A percentile compares a stretch with the other conserved stretches of the same genome.
Evolutionary conservation across 2,329 filamentous ascomycete species (phyloP).

Genomic region (Penicillium sp.): DNA sequence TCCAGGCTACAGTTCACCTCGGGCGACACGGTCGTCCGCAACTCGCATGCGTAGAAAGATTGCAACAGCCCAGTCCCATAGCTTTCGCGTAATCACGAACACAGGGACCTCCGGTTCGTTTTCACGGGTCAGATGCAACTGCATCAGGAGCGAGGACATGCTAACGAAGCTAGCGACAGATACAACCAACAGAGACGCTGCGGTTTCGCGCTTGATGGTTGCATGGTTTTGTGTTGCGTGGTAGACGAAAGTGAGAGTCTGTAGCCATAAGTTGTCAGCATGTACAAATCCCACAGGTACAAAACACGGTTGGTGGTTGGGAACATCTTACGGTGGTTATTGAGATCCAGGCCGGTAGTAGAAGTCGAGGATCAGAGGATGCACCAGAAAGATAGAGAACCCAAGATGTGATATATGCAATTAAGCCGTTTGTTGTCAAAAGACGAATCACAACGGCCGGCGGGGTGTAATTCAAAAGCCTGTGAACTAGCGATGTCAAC

Average conservation of each 20-base stretch:
- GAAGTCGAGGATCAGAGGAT: conserved; percentile 67
- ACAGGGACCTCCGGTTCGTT: conserved; percentile 64
- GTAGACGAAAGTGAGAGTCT: conserved; percentile 73
- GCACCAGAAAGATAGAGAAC: conserved; percentile 70
- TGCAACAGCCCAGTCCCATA: conserved; percentile 40
- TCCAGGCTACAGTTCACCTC: conserved; percentile 27
- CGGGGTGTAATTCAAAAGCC: conserved; percentile 82
- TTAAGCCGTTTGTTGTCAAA: conserved; percentile 71
- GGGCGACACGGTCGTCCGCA: conserved; percentile 25
- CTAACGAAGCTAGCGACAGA: conserved; percentile 75
- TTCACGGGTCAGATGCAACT: conserved; percentile 64
- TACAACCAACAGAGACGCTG: conserved; percentile 74
- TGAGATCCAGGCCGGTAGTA: conserved; percentile 75
- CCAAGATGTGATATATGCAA: conserved; percentile 73
- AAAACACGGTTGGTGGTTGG: not conserved
- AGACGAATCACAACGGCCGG: conserved; percentile 76
- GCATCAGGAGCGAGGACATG: conserved; percentile 68
- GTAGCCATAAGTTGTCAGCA: conserved; percentile 7
- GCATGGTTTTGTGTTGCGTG: conserved; percentile 77
- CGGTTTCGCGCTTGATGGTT: conserved; percentile 76
- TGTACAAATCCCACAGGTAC: not conserved
- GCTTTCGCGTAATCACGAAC: conserved; percentile 49
- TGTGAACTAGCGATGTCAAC: conserved; percentile 31
- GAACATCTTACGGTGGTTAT: conserved; percentile 65
- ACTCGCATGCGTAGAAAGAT: conserved; percentile 38